Percentiles rank a stretch among this genome's conserved stretches.
Conservation (phyloP, 176 grass and related monocot genomes). For the Rhipidocladum racemiflorum region DNA sequence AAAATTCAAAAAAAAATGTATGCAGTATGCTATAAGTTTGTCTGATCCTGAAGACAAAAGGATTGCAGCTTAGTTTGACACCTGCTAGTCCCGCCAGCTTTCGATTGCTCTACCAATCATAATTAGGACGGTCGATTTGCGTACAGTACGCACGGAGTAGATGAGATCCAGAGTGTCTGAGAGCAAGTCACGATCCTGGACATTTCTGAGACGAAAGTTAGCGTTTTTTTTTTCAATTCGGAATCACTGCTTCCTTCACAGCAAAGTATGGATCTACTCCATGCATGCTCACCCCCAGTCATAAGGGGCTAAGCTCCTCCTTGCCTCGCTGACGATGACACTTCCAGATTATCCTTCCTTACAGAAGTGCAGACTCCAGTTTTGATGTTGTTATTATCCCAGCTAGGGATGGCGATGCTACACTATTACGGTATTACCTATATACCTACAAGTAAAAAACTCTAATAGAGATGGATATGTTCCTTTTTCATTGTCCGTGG, state of each 20-base stretch:
- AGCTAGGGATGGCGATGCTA: no score
- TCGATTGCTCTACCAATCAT: neutral
- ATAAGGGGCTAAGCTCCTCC: neutral
- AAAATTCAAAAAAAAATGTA: no score
- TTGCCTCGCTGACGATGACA: neutral
- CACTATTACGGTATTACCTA: no score
- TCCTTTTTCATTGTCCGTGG: no score
- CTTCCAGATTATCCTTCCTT: neutral
- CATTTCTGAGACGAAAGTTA: neutral
- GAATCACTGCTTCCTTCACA: conserved; percentile 21
- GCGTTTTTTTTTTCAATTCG: neutral
- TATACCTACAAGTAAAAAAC: no score
- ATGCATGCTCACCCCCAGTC: conserved; percentile 2
- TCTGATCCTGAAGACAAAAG: neutral
- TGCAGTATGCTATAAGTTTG: neutral
- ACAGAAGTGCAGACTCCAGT: neutral
- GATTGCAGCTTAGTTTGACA: neutral
- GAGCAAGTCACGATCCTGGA: neutral
- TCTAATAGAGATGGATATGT: no score
- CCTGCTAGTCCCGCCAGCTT: neutral
- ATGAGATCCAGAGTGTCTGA: neutral
- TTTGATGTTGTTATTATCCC: no score
- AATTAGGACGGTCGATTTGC: neutral
- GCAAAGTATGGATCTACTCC: neutral
- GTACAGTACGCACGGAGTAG: neutral